A percentile compares a stretch with the other conserved stretches of the same genome.
phyloP scores from a whole-genome alignment of 768 basidiomycete species.

The Boletus bicolor region DNA sequence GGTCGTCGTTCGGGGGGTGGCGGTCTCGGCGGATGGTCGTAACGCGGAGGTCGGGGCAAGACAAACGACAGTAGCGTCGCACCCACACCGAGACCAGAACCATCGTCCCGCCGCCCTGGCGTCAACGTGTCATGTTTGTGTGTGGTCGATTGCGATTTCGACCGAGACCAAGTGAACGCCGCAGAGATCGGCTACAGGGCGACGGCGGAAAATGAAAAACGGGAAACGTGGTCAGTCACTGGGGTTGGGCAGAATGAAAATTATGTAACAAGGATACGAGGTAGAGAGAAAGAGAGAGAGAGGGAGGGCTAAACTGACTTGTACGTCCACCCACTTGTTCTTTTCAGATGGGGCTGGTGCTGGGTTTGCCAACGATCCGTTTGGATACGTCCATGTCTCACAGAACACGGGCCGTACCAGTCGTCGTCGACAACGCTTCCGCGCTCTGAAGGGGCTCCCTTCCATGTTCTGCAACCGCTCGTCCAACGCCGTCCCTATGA shows the following conservation, averaged over 20 bases:
- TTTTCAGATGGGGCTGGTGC: not conserved
- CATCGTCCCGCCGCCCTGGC: not conserved
- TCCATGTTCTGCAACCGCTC: conserved; percentile 16
- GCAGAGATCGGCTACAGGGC: conserved; percentile 23
- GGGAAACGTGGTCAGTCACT: not conserved
- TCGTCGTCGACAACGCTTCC: conserved; percentile 19
- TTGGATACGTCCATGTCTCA: conserved; percentile 19
- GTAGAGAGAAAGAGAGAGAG: not conserved
- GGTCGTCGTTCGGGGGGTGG: conserved; percentile 9
- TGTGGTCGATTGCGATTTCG: not conserved
- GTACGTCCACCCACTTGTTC: conserved; percentile 16
- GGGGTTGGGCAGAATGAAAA: too few relatives aligned
- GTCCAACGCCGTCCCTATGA: conserved; percentile 22
- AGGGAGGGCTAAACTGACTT: conserved; percentile 20
- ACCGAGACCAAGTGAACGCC: conserved; percentile 18
- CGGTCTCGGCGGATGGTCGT: conserved; percentile 7
- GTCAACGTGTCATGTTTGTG: not conserved
- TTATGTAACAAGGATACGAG: not conserved
- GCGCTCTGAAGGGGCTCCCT: not conserved
- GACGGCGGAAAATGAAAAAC: not conserved
- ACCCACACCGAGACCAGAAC: not conserved
- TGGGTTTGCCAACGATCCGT: not conserved
- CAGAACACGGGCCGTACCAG: conserved; percentile 15
- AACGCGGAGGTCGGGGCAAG: conserved; percentile 1
- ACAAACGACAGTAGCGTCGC: conserved; percentile 8